Evolutionary conservation across 75 land plant genomes (phyloP), one percentile per base, ranked within the genome.

Genomic region (Cunninghamia lanceolata): DNA sequence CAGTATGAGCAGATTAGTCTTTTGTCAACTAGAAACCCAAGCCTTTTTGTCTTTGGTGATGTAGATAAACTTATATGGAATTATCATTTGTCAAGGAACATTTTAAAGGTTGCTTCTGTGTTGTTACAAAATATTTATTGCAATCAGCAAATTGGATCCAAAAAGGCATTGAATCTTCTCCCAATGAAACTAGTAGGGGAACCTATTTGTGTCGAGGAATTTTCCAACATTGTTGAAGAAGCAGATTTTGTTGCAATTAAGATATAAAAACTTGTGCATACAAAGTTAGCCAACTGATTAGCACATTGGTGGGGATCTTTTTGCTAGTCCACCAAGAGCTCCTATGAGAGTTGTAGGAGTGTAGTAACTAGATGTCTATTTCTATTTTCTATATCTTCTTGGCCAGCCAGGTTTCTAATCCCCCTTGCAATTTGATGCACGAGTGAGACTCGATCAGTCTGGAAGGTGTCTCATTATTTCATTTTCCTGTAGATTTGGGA

Each of bases 11-110:
- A n/a, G n/a, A 11, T 73, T 73, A 13, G 38, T 73, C 76, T 73
- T 32, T 73, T 73, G 34, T 73, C 76, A 34, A 73, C 30, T 73
- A 10, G 76, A 73, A 73, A 73, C 32, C 14, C 30, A 73, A 73
- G 76, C 76, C 76, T 73, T 73, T 73, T 73, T 34, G 38, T 73
- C 30, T 30, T 73, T 73, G 76, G 76, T 73, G 76, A 73, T 11
- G 2, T 34, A 73, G 76, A 73, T 73, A 30, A 73, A 34, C 83
- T 88, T 17, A 38, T 63, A 30, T 50, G 63, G 50, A 88, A 88
- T 78, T 88, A 88, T 42, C 82, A 88, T 30, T 88, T 88, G 3
- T 88, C 89, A 8, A 45, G 28, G 35, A 40, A 17, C 66, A 88
- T 88, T 59, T 42, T 88, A 21, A 56, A 59, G n/a, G 83, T 52